phyloP scores from a whole-genome alignment of 805 yeast genomes.

The Cyberlindnera petersonii region DNA sequence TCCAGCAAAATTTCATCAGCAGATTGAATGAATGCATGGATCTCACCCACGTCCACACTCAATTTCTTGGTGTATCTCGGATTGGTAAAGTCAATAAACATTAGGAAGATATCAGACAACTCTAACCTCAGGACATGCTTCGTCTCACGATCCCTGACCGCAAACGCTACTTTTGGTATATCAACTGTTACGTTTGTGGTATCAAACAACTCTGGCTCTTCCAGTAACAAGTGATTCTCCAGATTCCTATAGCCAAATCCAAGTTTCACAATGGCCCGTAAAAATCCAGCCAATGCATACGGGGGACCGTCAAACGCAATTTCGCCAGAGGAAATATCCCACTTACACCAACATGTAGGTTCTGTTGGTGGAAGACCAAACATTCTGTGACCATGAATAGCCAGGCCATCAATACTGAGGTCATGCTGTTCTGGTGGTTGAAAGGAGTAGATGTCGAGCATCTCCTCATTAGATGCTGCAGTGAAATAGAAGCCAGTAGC shows the following conservation, averaged over 20 bases:
- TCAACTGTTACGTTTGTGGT: constrained; percentile 60
- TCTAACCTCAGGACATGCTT: constrained; percentile 25
- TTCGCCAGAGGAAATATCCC: constrained; percentile 76
- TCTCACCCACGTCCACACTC: constrained; percentile 45
- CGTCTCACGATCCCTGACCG: constrained; percentile 33
- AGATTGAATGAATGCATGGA: constrained; percentile 33
- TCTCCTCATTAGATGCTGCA: constrained; percentile 8
- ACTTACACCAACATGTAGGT: constrained; percentile 83
- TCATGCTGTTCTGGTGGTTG: constrained; percentile 28
- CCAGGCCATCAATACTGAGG: constrained; percentile 52
- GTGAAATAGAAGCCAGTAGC: constrained; percentile 34
- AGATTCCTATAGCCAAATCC: constrained; percentile 63
- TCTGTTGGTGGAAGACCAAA: constrained; percentile 89
- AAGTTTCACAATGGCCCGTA: constrained; percentile 42
- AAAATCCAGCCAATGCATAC: constrained; percentile 40
- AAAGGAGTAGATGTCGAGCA: constrained; percentile 16
- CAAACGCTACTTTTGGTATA: constrained; percentile 44
- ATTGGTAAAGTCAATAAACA: constrained; percentile 68
- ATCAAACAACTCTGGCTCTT: constrained; percentile 58
- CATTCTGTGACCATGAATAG: constrained; percentile 84
- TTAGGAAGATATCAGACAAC: constrained; percentile 32
- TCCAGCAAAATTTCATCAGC: constrained; percentile 32
- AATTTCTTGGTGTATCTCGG: constrained; percentile 54
- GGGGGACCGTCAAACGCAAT: constrained; percentile 51
- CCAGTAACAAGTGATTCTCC: constrained; percentile 68